Evolutionary conservation across 2,329 filamentous ascomycete genomes (phyloP), one percentile per base, ranked within the genome.

Genomic region (Helotiales sp.): DNA sequence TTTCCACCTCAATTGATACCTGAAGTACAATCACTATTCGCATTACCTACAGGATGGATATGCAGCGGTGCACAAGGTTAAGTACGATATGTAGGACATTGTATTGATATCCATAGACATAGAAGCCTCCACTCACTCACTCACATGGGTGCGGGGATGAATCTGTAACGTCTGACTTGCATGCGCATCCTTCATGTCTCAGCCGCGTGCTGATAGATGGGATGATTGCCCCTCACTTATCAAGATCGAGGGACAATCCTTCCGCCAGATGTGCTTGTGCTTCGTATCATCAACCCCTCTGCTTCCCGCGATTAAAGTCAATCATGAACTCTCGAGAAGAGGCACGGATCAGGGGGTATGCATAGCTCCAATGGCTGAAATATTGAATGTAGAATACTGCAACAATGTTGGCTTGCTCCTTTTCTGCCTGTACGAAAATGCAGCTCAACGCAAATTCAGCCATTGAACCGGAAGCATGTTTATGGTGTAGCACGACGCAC

Each of bases 151-250:
- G 47, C 47, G 61, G 61, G 61, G 61, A 65, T 63, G 28, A 64
- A 54, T 69, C 43, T 66, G 61, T 64, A 66, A 66, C 43, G 54
- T 63, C 40, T 65, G 58, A 63, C 47, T 54, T 61, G 68, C 64
- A 65, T 63, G 15, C 28, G 47, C 28, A 37, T 22, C 50, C 17
- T 37, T 30, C 30, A 30, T 52, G 37, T 34, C 24, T 20, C 40
- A 20, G 40, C 40, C n/a, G 3, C n/a, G 40, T 45, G 13, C 40
- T 6, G 37, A 43, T 6, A 43, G 2, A 17, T 43, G 10, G 37
- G 37, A 15, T 17, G 37, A 43, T 43, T 43, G 13, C 37, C 6
- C 37, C 37, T 43, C 37, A n/a, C n/a, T n/a, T n/a, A 43, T 43
- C 37, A 43, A 43, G n/a, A n/a, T n/a, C n/a, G n/a, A n/a, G n/a